Base-by-base conservation (phyloP, 352 stramenopile genomes). In the Phytophthora agathidicida region DNA sequence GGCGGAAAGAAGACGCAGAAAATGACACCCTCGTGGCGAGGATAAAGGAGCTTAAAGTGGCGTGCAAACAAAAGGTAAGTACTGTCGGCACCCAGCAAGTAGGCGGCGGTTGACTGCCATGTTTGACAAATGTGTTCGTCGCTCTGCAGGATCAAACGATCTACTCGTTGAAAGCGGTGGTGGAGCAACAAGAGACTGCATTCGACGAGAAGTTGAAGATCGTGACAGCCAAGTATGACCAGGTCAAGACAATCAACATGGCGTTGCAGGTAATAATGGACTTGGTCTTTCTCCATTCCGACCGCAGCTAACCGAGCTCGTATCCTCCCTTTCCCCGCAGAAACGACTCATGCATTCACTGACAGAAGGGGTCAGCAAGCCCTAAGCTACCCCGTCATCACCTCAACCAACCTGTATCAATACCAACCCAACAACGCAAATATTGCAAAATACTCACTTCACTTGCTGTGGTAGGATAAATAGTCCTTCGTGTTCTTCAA, bases 201-300 rank as follows among this genome's bases (percentile, higher is more conserved):
- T 83, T 86, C 8, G 81, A 91, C 17, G 80, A 88, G 20, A 94
- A 91, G 41, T 48, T 89, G 14, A 87, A 84, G 60, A 60, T 88
- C 24, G 58, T 81, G 17, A 84, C 71, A 26, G 65, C 70, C 32
- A 94, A 93, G 45, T 94, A 94, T 54, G 74, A 83, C 31, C 80
- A 94, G 55, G 76, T 88, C 16, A 93, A 93, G 57, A 68, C 73
- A 26, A 91, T 94, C 49, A 94, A 91, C 52, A 58, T 93, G 48
- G 75, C 81, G 3, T 63, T 94, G 19, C 85, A 93, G 75, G 83
- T 91, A 66, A 10, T 27, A 17, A 48, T n/a, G 23, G 26, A 31
- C n/a, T 27, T 44, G 10, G 19, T 3, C 19, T 10, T 16, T 38
- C 22, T 49, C 26, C 3, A 36, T 31, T 13, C n/a, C n/a, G 27